These are phyloP conservation scores for Panellus pusillus DNA, from an alignment of 768 basidiomycete species.

Conservation along the genomic window DNA sequence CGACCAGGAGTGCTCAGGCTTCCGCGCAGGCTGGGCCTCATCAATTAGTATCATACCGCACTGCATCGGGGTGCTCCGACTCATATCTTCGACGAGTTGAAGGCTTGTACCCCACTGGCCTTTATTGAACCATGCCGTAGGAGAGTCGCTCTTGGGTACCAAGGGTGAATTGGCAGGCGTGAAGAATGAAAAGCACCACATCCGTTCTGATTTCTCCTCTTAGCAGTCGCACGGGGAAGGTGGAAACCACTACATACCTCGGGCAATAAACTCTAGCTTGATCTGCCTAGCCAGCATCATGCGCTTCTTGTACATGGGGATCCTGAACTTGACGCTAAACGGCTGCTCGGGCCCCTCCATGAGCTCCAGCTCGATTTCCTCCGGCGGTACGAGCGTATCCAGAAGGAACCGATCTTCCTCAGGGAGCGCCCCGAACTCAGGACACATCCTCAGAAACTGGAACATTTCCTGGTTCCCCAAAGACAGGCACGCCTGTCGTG, in stretches of 20 bases:
- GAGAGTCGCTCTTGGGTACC: not conserved
- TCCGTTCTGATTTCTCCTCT: not conserved
- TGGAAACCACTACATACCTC: not conserved
- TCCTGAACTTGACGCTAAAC: constrained; percentile 11
- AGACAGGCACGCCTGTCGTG: constrained; percentile 5
- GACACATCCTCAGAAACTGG: constrained; percentile 3
- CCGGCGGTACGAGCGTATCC: constrained; percentile 1
- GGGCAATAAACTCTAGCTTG: constrained; percentile 8
- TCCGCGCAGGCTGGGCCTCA: not conserved
- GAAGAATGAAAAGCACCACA: constrained; percentile 5
- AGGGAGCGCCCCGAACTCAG: constrained; percentile 6
- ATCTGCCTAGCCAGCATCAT: constrained; percentile 1
- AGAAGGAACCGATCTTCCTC: constrained; percentile 3
- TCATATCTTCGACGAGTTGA: not conserved
- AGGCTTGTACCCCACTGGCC: not conserved
- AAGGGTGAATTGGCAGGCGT: constrained; percentile 1
- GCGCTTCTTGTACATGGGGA: constrained; percentile 9
- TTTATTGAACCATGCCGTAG: not conserved
- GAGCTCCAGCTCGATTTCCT: not conserved
- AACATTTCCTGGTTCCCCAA: constrained; percentile 6
- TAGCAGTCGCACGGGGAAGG: not conserved
- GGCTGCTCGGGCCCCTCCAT: constrained; percentile 2
- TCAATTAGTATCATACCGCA: constrained; percentile 2
- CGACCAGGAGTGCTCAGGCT: not conserved
- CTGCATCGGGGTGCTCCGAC: not conserved